Base-by-base conservation (phyloP, 305 asterid genomes). In the Fraxinus dipetala region DNA sequence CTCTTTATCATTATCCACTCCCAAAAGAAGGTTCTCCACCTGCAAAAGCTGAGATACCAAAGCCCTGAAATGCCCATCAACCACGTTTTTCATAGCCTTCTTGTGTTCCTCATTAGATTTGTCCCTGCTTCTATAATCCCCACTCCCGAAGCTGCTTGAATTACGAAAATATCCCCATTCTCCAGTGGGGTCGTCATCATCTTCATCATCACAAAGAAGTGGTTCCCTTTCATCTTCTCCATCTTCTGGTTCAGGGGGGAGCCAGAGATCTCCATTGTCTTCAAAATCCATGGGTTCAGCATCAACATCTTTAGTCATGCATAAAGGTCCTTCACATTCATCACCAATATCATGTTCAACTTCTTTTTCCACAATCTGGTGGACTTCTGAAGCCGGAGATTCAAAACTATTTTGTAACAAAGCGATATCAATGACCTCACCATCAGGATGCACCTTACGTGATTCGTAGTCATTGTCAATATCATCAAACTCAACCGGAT, bases 161-260 rank as follows among this genome's bases (percentile, higher is more conserved):
- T 82, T 65, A 76, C 88, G 92, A n/a, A 90, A 81, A 77, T 85
- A 85, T 79, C 97, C 95, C 98, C 98, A 94, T 72, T 96, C 98
- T 87, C 98, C 98, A 80, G 92, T 83, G 80, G 93, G 92, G 85
- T 86, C 95, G 77, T 90, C 93, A 26, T 91, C 97, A 70, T 92
- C 97, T 26, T 93, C 98, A 43, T 91, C 93, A 65, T 91, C 97
- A 70, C 87, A 89, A 67, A 87, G 75, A 85, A 90, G 87, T 30
- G 88, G 87, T 76, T 94, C 99, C 84, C 85, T 88, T 87, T 94
- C 99, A 87, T 94, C 98, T 85, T 93, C 98, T 86, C 89, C 95
- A 51, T 94, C 96, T 90, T 94, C 99, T 28, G 99, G 98, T 82
- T 94, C 99, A 78, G 98, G 98, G 32, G 98, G 99, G 80, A 94